phyloP scores from a whole-genome alignment of 306 rosid genomes.

The Coriaria nepalensis region DNA sequence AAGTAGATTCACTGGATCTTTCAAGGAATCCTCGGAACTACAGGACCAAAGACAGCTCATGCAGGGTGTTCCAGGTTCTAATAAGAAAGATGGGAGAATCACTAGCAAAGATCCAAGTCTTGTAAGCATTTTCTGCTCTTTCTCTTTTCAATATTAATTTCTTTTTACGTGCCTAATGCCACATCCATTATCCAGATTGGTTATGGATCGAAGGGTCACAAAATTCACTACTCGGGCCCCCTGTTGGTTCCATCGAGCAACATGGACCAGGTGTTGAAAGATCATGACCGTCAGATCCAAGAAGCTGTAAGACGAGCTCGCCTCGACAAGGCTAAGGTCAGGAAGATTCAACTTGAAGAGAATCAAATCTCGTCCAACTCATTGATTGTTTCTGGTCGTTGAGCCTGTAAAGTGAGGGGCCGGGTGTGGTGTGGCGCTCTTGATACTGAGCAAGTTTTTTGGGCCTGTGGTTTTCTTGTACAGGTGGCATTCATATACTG shows the following conservation, averaged over 20 bases:
- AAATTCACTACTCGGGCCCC: constrained; percentile 96
- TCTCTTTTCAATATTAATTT: constrained; percentile 1
- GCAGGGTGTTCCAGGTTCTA: constrained; percentile 13
- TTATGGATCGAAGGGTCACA: constrained; percentile 85
- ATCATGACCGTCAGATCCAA: constrained; percentile 92
- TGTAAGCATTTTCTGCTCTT: constrained; percentile 30
- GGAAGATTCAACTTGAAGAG: constrained; percentile 72
- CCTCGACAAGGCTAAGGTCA: constrained; percentile 71
- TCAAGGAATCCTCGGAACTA: constrained; percentile 69
- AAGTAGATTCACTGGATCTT: constrained; percentile 78
- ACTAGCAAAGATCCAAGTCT: constrained; percentile 61
- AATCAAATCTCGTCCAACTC: constrained; percentile 61
- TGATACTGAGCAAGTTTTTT: no score
- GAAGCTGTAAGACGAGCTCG: constrained; percentile 89
- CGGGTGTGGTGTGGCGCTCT: no score
- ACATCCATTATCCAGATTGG: constrained; percentile 37
- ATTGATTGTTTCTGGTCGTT: constrained; percentile 84
- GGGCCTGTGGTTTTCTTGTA: no score
- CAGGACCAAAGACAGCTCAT: constrained; percentile 42
- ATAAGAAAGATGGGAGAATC: constrained; percentile 53
- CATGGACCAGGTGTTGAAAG: constrained; percentile 95
- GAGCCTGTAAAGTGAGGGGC: constrained; percentile 11
- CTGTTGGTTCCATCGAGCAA: constrained; percentile 85
- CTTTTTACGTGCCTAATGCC: neutral
- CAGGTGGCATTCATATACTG: no score